Base-by-base conservation (phyloP, 2,329 filamentous ascomycete species). In the Ascochyta lentis region DNA sequence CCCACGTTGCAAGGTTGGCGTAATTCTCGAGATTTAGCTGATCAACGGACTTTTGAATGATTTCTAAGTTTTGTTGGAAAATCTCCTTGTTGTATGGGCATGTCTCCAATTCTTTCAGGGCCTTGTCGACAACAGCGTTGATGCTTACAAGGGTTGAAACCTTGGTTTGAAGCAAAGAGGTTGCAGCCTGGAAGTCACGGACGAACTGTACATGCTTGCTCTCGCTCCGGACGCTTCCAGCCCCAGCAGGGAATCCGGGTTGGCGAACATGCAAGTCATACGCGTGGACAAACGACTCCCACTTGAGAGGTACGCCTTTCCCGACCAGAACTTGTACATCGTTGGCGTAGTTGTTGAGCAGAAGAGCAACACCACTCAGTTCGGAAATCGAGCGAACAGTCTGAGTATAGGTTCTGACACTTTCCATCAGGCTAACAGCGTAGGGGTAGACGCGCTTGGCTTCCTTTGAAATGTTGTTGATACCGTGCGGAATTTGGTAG, bases 391-490 rank as follows among this genome's bases (percentile, higher is more conserved):
- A 87, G 27, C 92, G 88, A 65, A 89, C 89, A 0, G 92, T 97
- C 76, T 98, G 94, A 2, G 92, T 86, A 61, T 96, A 89, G 0
- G 92, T 98, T 55, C 93, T 86, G n/a, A 98, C 92, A 69, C 92
- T 98, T 78, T 99, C 95, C 92, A 99, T 99, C 64, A 99, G 79
- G 71, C 93, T 98, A 63, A 99, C 93, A 23, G 96, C 95, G 70
- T 96, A 99, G 0, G 95, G 95, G 68, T 99, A 99, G 4, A 99
- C 95, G 49, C 95, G 87, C 78, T 97, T 96, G n/a, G 95, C 96
- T 74, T 99, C 95, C 76, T 98, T 99, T 1, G 96, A 96, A 49
- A 96, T 92, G 61, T 92, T 98, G 76, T 89, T 96, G 70, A 99
- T 92, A 13, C 91, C 88, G 75, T 99, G 95, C 8, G 96, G 96